A percentile compares a stretch with the other conserved stretches of the same genome.
phyloP scores from a whole-genome alignment of 306 rosid genomes.

The Dryas octopetala region DNA sequence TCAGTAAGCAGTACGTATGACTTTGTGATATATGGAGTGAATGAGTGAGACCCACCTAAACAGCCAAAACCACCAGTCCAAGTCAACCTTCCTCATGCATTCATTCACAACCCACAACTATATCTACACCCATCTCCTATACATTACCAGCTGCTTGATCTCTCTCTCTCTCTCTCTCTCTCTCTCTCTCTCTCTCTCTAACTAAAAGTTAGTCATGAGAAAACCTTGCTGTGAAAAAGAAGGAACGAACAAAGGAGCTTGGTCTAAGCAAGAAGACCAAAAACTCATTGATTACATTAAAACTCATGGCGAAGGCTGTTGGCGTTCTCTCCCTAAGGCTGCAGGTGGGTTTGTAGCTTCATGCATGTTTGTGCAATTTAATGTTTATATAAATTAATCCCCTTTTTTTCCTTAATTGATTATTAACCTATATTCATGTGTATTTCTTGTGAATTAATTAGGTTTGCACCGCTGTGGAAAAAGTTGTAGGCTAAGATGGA shows the following conservation, averaged over 20 bases:
- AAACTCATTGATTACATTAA: constrained; percentile 59
- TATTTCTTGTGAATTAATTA: constrained; percentile 10
- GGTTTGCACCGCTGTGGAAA: constrained; percentile 75
- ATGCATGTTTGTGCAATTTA: neutral
- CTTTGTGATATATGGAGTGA: neutral
- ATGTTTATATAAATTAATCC: neutral
- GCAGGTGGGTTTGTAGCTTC: constrained; percentile 41
- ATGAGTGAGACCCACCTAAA: constrained; percentile 33
- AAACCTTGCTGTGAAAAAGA: constrained; percentile 65
- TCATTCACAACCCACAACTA: constrained; percentile 6
- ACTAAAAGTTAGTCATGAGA: constrained; percentile 38
- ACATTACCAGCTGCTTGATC: neutral
- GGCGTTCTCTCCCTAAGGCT: constrained; percentile 73
- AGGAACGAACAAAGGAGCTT: constrained; percentile 66
- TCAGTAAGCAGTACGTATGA: neutral
- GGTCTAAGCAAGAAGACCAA: constrained; percentile 75
- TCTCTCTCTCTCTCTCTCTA: neutral
- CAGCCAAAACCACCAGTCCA: constrained; percentile 63
- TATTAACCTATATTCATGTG: neutral
- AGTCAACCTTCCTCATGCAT: constrained; percentile 40
- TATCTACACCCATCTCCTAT: constrained; percentile 28
- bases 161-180: neutral
- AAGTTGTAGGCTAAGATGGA: constrained; percentile 82
- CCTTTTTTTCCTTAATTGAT: neutral
- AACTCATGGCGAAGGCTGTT: constrained; percentile 65